Conservation (phyloP, 305 asterid species). For the Fraxinus baroniana region DNA sequence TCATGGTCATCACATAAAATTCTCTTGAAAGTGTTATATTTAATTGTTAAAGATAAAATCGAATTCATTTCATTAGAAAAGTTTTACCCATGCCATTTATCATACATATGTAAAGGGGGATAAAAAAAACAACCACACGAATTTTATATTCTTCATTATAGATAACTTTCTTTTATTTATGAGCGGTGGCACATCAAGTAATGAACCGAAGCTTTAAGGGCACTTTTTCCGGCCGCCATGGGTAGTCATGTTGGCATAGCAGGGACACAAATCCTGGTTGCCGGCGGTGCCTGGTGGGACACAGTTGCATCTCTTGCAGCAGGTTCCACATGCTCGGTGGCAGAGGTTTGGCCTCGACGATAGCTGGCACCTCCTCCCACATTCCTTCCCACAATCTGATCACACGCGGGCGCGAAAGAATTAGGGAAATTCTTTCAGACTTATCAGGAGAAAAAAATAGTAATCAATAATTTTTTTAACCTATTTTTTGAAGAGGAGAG, state of each 20-base stretch:
- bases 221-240: constrained; percentile 54
- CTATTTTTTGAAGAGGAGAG: not conserved
- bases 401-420: not conserved
- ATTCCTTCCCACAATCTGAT: constrained; percentile 67
- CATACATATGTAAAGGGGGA: not conserved
- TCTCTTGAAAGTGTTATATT: too few relatives aligned
- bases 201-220: constrained; percentile 41
- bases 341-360: constrained; percentile 68
- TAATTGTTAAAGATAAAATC: not conserved
- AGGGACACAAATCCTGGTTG: constrained; percentile 56
- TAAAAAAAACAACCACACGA: not conserved
- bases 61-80: not conserved
- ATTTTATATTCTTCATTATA: not conserved
- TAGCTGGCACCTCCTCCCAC: constrained; percentile 55
- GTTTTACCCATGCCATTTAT: not conserved
- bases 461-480: not conserved
- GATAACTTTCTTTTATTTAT: not conserved
- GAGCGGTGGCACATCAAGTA: not conserved
- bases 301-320: constrained; percentile 72
- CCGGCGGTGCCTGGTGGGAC: constrained; percentile 86
- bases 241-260: constrained; percentile 71
- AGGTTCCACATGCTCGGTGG: constrained; percentile 80
- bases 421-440: not conserved
- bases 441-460: not conserved
- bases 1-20: too few relatives aligned